These are phyloP conservation scores for Onygenales sp. DNA, from an alignment of 2,329 filamentous ascomycete genomes.

Conservation along the genomic window DNA sequence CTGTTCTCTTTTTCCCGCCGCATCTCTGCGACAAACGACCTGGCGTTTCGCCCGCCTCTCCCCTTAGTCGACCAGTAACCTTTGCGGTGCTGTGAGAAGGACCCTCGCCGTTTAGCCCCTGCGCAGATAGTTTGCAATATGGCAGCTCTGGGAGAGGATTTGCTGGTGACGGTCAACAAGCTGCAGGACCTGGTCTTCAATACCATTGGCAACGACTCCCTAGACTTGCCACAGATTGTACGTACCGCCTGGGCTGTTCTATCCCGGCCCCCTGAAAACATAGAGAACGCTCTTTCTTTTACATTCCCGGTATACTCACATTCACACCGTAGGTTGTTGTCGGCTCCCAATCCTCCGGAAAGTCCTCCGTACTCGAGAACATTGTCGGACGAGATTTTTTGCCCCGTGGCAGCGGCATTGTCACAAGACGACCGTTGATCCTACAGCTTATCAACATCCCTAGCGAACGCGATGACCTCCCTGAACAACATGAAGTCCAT, in stretches of 20 bases:
- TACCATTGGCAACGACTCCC: constrained; percentile 96
- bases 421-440: constrained; percentile 87
- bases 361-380: constrained; percentile 97
- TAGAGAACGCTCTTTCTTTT: not conserved
- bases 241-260: constrained; percentile 23
- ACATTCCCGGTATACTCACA: constrained; percentile 2
- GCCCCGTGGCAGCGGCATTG: constrained; percentile 91
- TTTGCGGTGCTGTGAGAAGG: constrained; percentile 13
- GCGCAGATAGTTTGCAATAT: constrained; percentile 40
- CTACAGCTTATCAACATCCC: constrained; percentile 97
- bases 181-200: constrained; percentile 98
- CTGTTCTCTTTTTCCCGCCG: not conserved
- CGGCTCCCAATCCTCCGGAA: constrained; percentile 94
- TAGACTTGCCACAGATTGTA: constrained; percentile 97
- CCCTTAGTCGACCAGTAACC: constrained; percentile 11
- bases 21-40: not conserved
- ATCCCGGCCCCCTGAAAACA: not conserved
- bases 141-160: constrained; percentile 91
- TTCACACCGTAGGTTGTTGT: constrained; percentile 68
- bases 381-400: constrained; percentile 97
- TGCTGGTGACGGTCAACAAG: constrained; percentile 94
- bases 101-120: not conserved
- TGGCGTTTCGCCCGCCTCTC: not conserved
- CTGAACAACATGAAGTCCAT: constrained; percentile 54
- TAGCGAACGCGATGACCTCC: constrained; percentile 58